A percentile compares a stretch with the other conserved stretches of the same genome.
phyloP scores from a whole-genome alignment of 1,139 yeast species.

The Yamadazyma spencermartinsiae region DNA sequence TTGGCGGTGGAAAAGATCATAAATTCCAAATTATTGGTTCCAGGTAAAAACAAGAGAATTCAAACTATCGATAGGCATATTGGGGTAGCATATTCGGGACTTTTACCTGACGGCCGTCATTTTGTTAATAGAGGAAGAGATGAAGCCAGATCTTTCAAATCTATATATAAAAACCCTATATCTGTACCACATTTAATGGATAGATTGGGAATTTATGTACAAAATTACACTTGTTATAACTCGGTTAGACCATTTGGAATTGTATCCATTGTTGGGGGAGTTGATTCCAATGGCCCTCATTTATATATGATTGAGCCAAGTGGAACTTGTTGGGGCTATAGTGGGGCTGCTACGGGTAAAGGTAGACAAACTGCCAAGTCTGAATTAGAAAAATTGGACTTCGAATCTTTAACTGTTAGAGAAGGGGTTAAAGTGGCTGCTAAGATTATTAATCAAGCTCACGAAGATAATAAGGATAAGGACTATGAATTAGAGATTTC shows the following conservation, averaged over 20 bases:
- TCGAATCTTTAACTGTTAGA: conserved; percentile 63
- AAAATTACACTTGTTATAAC: conserved; percentile 92
- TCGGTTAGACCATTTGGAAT: conserved; percentile 98
- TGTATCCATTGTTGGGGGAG: conserved; percentile 89
- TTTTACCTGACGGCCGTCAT: conserved; percentile 95
- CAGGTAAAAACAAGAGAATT: conserved; percentile 84
- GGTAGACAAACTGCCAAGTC: conserved; percentile 97
- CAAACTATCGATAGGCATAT: conserved; percentile 92
- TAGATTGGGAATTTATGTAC: conserved; percentile 88
- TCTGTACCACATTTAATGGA: conserved; percentile 83
- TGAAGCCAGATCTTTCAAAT: conserved; percentile 81
- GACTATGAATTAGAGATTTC: conserved; percentile 94
- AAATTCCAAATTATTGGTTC: conserved; percentile 82
- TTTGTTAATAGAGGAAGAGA: conserved; percentile 90
- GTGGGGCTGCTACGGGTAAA: conserved; percentile 97
- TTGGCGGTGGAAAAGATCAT: conserved; percentile 95
- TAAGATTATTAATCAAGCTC: conserved; percentile 87
- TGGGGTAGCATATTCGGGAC: conserved; percentile 93
- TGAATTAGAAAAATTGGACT: conserved; percentile 87
- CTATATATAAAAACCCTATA: conserved; percentile 73
- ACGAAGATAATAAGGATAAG: conserved; percentile 96
- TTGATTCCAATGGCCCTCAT: conserved; percentile 86
- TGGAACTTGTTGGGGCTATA: conserved; percentile 96
- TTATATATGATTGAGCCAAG: conserved; percentile 97
- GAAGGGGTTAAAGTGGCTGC: conserved; percentile 96